Evolutionary conservation across 2,329 filamentous ascomycete species (phyloP), one percentile per base, ranked within the genome.

Genomic region (Ascochyta viciae-villosae): DNA sequence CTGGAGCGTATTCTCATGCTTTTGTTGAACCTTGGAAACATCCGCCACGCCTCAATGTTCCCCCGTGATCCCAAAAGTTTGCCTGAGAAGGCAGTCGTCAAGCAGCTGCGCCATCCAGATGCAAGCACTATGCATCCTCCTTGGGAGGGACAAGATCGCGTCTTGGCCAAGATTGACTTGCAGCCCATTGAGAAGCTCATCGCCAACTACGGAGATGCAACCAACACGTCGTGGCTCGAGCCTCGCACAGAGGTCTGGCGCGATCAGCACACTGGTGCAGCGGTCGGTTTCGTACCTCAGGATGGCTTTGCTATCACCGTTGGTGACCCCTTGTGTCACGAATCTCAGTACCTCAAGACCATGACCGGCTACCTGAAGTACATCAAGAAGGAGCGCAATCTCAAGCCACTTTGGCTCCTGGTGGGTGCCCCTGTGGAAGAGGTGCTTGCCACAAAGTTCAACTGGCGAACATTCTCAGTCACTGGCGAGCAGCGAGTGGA

Each of bases 131-230:
- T 90, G 62, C 85, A 87, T 67, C 83, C 89, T 58, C 80, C 84
- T 29, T 90, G 87, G 87, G 80, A 76, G 71, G 63, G 81, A 77
- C 53, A 82, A 79, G 70, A 84, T 76, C 75, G 79, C 46, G 76
- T 73, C 42, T 47, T 74, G 3, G 81, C 81, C 12, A 73, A 77
- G 47, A 78, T 81, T 7, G 82, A 87, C 45, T 80, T 89, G 50
- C 92, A 92, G 47, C 83, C 91, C 0, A 74, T 97, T 5, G 91
- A 93, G 73, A 89, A 96, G 72, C 87, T 97, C 38, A 92, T 97
- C 74, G 92, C 92, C 71, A 97, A 97, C 76, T 97, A 97, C 66
- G 93, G 93, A 60, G 93, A 97, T 75, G 92, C 93, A 2, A 92
- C 92, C 44, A 96, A 96, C 70, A 97, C 93, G 0, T 95, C 92